These are phyloP conservation scores for Cardamine chenopodiifolia DNA, from an alignment of 345 rosid genomes.

Conservation along the genomic window DNA sequence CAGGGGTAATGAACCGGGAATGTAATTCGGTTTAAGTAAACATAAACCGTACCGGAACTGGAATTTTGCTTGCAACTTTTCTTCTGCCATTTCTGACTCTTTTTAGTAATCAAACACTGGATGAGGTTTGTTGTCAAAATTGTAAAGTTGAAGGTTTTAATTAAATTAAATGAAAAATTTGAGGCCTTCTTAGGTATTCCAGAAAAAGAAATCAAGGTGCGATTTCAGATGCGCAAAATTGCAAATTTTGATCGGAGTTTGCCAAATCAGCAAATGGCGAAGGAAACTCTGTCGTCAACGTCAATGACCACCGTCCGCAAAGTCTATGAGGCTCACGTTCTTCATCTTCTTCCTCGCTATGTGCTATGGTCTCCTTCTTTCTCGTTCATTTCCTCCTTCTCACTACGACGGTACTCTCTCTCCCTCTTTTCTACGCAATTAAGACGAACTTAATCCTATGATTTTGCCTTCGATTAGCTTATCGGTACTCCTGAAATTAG, in stretches of 20 bases:
- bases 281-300: neutral
- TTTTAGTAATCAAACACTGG: neutral
- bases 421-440: neutral
- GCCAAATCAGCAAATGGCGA: neutral
- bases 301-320: neutral
- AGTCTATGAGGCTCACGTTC: neutral
- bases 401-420: neutral
- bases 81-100: no score
- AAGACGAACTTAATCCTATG: neutral
- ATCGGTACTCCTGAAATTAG: neutral
- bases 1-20: constrained; percentile 16
- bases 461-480: neutral
- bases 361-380: neutral
- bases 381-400: neutral
- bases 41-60: constrained; percentile 27
- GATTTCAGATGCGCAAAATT: neutral
- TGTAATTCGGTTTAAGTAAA: constrained; percentile 4
- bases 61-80: neutral
- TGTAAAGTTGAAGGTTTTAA: neutral
- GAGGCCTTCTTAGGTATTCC: neutral
- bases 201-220: neutral
- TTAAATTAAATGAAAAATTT: neutral
- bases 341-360: neutral
- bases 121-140: neutral
- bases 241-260: neutral